phyloP scores from a whole-genome alignment of 176 grass and related monocot genomes.

The Sorghum bicolor region Sorghum_bicolor_NCBIv3 NC_012878.2:54198001-54198500 shows the following conservation, averaged over 20 bases:
- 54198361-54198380: neutral
- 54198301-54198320: slow-evolving; percentile 65
- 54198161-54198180: neutral
- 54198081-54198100: neutral
- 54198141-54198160: neutral
- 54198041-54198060: neutral
- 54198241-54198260: neutral
- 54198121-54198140: neutral
- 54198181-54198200: neutral
- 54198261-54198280: slow-evolving; percentile 63
- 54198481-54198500: slow-evolving; percentile 25
- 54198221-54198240: neutral
- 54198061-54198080: neutral
- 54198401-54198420: neutral
- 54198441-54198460: slow-evolving; percentile 11
- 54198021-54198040: no score
- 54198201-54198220: neutral
- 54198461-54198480: slow-evolving; percentile 27
- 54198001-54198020: neutral
- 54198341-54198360: neutral
- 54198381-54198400: neutral
- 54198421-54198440: neutral
- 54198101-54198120: neutral
- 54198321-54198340: slow-evolving; percentile 26
- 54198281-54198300: slow-evolving; percentile 68